Evolutionary conservation across 768 basidiomycete genomes (phyloP).

Genomic region (Hemileccinum impolitum): DNA sequence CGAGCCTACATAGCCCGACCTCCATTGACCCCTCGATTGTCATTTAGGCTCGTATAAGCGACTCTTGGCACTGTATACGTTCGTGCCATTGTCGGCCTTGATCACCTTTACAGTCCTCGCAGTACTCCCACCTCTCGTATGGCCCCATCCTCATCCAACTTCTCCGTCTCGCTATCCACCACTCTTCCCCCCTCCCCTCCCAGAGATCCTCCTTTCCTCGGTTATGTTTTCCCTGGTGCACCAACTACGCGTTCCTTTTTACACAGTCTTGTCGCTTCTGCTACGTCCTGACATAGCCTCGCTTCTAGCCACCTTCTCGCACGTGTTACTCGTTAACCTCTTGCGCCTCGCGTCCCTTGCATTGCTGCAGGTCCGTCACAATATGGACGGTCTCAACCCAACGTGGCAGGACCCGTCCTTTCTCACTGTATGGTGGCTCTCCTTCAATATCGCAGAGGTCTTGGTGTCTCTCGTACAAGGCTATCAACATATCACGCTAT

Average conservation of each 20-base stretch:
- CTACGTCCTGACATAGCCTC: conserved; percentile 27
- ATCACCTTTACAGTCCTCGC: conserved; percentile 50
- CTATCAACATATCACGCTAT: conserved; percentile 63
- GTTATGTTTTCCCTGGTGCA: conserved; percentile 45
- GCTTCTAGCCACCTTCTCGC: conserved; percentile 39
- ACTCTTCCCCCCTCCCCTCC: conserved; percentile 58
- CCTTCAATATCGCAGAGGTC: conserved; percentile 67
- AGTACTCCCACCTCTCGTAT: conserved; percentile 46
- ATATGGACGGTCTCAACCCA: conserved; percentile 39
- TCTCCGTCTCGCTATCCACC: conserved; percentile 41
- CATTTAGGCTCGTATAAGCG: conserved; percentile 58
- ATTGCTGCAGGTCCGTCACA: conserved; percentile 48
- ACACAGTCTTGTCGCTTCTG: conserved; percentile 33
- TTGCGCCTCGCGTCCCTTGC: conserved; percentile 55
- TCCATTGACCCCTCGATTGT: conserved; percentile 4
- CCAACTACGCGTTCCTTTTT: conserved; percentile 32
- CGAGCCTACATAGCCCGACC: not conserved
- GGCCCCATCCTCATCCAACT: conserved; percentile 39
- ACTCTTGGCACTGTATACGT: conserved; percentile 52
- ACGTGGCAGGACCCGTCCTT: conserved; percentile 60
- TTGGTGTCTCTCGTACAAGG: conserved; percentile 64
- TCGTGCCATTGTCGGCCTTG: conserved; percentile 55
- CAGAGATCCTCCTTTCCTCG: conserved; percentile 59
- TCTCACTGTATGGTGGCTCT: conserved; percentile 71
- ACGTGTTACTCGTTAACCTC: conserved; percentile 49